Conservation (phyloP, 2,329 filamentous ascomycete genomes). For the Alternaria sp. region DNA sequence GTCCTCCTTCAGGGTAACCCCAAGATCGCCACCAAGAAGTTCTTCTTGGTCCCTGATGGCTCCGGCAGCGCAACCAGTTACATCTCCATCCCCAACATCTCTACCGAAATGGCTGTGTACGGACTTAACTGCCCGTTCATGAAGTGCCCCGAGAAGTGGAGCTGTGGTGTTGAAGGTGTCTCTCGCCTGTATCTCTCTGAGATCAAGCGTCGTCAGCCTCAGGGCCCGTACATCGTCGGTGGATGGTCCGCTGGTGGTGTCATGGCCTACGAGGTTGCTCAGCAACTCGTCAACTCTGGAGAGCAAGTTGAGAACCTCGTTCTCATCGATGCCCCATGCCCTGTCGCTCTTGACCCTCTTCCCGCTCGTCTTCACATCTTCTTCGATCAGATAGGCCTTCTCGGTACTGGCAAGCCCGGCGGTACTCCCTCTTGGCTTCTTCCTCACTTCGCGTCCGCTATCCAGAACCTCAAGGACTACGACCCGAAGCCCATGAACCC, state of each 20-base stretch:
- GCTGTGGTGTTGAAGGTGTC: constrained; percentile 69
- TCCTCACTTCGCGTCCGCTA: constrained; percentile 73
- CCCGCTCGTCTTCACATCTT: constrained; percentile 69
- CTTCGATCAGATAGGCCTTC: constrained; percentile 74
- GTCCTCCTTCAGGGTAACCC: constrained; percentile 64
- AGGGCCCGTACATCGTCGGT: constrained; percentile 63
- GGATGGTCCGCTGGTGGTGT: constrained; percentile 64
- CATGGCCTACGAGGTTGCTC: constrained; percentile 59
- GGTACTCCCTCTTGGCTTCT: constrained; percentile 76
- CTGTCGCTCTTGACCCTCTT: constrained; percentile 58
- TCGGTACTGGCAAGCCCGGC: constrained; percentile 65
- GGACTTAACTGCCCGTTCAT: constrained; percentile 74
- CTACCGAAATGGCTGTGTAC: constrained; percentile 58
- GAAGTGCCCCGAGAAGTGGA: constrained; percentile 70
- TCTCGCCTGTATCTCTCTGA: constrained; percentile 70
- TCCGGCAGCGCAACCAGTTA: constrained; percentile 72
- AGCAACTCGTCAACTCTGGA: constrained; percentile 56
- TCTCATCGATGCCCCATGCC: constrained; percentile 61
- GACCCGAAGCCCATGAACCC: constrained; percentile 68
- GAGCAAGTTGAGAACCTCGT: constrained; percentile 59
- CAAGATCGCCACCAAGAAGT: constrained; percentile 62
- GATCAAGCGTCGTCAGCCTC: constrained; percentile 73
- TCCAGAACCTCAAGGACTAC: constrained; percentile 72
- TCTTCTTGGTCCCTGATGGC: constrained; percentile 60
- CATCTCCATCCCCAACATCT: constrained; percentile 63